Conservation (phyloP, 2,329 filamentous ascomycete genomes). For the Cladobotryum mycophilum region DNA sequence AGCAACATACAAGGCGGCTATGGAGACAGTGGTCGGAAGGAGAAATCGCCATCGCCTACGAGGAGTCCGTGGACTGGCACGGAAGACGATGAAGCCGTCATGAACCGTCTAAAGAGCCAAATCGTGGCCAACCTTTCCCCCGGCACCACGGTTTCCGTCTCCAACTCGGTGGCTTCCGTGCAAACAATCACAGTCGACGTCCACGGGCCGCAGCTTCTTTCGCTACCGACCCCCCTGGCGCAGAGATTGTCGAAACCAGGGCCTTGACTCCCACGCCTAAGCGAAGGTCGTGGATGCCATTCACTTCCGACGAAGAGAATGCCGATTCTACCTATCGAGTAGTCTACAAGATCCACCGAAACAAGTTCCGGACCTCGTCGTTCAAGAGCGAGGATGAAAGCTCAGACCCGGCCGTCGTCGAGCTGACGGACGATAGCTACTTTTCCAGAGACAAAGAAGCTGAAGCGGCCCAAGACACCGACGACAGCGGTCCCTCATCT, state of each 20-base stretch:
- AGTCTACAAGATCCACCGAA: slow-evolving; percentile 54
- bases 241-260: slow-evolving; percentile 51
- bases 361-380: slow-evolving; percentile 38
- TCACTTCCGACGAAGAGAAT: slow-evolving; percentile 17
- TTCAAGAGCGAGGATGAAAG: slow-evolving; percentile 29
- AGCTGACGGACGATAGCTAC: slow-evolving; percentile 20
- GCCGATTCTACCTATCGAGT: slow-evolving; percentile 40
- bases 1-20: not conserved
- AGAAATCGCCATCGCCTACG: not conserved
- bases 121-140: slow-evolving; percentile 49
- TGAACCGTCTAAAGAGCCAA: slow-evolving; percentile 42
- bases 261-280: slow-evolving; percentile 11
- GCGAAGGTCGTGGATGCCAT: slow-evolving; percentile 8
- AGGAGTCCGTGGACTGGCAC: not conserved
- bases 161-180: slow-evolving; percentile 51
- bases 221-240: slow-evolving; percentile 49
- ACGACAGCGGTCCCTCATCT: slow-evolving; percentile 1
- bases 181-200: slow-evolving; percentile 62
- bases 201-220: slow-evolving; percentile 43
- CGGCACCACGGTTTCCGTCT: slow-evolving; percentile 54
- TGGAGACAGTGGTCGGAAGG: not conserved
- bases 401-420: slow-evolving; percentile 20
- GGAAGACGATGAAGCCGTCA: slow-evolving; percentile 37
- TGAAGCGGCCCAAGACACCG: not conserved
- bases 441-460: not conserved